phyloP scores from a whole-genome alignment of 108 stramenopile species.

The Fragilaria radians region DNA sequence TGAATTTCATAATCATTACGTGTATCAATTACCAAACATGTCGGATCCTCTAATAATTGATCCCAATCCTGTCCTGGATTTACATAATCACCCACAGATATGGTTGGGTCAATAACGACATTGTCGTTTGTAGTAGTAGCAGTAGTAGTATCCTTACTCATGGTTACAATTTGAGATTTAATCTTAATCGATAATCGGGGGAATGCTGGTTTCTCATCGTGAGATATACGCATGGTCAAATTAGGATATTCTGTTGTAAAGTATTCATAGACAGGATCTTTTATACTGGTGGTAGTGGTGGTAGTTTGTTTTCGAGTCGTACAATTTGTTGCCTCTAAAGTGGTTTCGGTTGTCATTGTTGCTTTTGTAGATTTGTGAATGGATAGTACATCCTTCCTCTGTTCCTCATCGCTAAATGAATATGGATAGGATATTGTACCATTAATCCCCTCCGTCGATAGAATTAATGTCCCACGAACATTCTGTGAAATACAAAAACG shows the following conservation, averaged over 20 bases:
- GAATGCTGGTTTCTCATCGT: no score
- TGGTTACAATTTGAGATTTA: slow-evolving; percentile 73
- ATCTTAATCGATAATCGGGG: slow-evolving; percentile 59
- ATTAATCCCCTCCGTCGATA: slow-evolving; percentile 78
- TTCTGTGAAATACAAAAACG: slow-evolving; percentile 7
- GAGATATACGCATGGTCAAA: no score
- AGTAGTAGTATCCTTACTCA: slow-evolving; percentile 22
- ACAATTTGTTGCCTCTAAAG: no score
- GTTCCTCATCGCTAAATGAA: no score
- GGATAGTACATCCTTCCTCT: no score
- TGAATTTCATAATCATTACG: slow-evolving; percentile 76
- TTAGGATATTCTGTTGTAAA: no score
- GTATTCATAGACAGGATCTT: no score
- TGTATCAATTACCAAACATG: slow-evolving; percentile 72
- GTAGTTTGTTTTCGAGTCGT: no score
- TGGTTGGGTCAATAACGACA: slow-evolving; percentile 16
- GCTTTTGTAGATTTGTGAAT: no score
- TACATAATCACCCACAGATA: slow-evolving; percentile 40
- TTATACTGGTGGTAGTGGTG: no score
- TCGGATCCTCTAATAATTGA: slow-evolving; percentile 47
- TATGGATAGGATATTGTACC: slow-evolving; percentile 83
- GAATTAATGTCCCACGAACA: slow-evolving; percentile 54
- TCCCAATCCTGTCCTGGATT: slow-evolving; percentile 60
- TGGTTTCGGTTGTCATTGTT: no score
- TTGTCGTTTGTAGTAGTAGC: slow-evolving; percentile 9